A percentile compares a stretch with the other conserved stretches of the same genome.
These are phyloP conservation scores for Pistacia vera DNA, from an alignment of 345 rosid genomes.

Conservation along the genomic window DNA sequence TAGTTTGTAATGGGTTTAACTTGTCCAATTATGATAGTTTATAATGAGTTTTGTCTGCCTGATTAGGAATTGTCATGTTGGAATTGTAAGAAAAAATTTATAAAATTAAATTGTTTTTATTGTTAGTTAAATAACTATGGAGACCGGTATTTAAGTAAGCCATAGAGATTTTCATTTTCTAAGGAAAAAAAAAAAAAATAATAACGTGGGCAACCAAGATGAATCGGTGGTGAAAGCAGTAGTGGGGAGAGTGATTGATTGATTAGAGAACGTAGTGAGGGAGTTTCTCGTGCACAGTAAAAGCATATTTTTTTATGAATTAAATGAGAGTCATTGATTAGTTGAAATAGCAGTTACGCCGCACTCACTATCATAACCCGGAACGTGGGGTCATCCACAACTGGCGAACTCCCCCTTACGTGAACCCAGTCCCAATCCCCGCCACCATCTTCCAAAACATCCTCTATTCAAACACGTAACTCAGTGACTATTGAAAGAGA, in stretches of 20 bases:
- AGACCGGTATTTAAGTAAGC: no score
- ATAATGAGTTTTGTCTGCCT: no score
- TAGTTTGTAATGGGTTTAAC: no score
- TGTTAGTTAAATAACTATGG: no score
- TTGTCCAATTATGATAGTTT: no score
- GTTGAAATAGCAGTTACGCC: constrained; percentile 16
- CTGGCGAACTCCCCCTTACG: constrained; percentile 12
- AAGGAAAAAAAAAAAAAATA: no score
- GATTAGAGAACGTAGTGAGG: neutral
- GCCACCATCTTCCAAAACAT: no score
- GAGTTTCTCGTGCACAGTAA: constrained; percentile 4
- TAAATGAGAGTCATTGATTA: neutral
- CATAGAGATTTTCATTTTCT: no score
- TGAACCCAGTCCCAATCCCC: neutral
- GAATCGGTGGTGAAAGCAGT: neutral
- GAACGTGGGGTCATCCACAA: constrained; percentile 14
- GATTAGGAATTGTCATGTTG: no score
- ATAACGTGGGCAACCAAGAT: neutral
- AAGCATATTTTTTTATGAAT: neutral
- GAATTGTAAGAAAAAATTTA: no score
- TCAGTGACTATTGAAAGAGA: neutral
- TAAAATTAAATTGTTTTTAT: no score
- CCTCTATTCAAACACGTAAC: no score
- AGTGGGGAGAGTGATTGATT: neutral
- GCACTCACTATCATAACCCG: neutral